A percentile compares a stretch with the other conserved stretches of the same genome.
These are phyloP conservation scores for Uromyces viciae-fabae DNA, from an alignment of 1,284 basidiomycete species.

Conservation along the genomic window DNA sequence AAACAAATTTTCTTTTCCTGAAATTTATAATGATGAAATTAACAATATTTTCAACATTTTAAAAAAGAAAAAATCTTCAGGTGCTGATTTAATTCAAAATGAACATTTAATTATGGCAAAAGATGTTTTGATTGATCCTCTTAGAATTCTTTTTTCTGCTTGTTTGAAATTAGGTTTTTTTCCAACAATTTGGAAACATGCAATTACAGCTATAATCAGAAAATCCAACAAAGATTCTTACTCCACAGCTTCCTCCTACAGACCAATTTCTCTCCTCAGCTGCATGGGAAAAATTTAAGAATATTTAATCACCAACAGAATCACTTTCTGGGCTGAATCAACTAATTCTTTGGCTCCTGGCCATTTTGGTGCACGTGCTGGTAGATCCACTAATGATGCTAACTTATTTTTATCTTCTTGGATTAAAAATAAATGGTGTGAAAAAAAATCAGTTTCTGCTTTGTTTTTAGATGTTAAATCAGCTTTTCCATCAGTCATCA, in stretches of 20 bases:
- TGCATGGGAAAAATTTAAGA: not conserved
- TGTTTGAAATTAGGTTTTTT: not conserved
- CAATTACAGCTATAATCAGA: not conserved
- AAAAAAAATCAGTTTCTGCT: not conserved
- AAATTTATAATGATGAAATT: not conserved
- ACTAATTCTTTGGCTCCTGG: not conserved
- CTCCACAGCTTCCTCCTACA: not conserved
- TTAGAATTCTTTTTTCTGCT: not conserved
- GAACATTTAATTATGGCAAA: not conserved
- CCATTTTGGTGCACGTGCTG: not conserved
- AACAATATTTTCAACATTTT: not conserved
- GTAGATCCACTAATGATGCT: not conserved
- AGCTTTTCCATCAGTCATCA: not conserved
- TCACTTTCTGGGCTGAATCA: not conserved
- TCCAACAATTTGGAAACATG: not conserved
- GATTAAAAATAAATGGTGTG: slow-evolving; percentile 10
- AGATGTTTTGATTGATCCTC: not conserved
- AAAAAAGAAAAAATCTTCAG: not conserved
- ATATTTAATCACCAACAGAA: not conserved
- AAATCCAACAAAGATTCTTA: not conserved
- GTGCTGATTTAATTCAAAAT: not conserved
- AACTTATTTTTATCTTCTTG: not conserved
- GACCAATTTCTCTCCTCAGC: not conserved
- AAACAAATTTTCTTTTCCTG: not conserved
- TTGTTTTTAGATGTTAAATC: slow-evolving; percentile 22